Conservation (phyloP, 345 rosid genomes). For the Populus nigra region DNA sequence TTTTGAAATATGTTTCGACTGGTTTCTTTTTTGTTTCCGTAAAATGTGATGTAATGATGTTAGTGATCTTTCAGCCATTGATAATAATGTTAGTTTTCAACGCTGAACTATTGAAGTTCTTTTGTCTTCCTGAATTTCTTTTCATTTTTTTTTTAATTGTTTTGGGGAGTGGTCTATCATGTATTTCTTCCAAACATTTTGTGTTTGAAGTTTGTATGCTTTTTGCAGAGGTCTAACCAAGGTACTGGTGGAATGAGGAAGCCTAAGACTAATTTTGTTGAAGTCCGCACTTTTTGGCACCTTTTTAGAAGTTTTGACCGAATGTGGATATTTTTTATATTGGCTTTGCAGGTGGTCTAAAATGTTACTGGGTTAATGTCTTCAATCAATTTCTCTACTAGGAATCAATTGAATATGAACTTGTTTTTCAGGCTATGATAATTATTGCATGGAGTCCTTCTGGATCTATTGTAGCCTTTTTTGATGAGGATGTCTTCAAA, state of each 20-base stretch:
- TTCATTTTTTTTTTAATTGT: not conserved
- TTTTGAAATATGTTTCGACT: not conserved
- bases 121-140: not conserved
- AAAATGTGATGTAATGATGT: not conserved
- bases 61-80: not conserved
- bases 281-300: conserved; percentile 94
- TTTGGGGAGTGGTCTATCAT: not conserved
- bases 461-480: conserved; percentile 67
- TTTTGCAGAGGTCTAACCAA: conserved; percentile 57
- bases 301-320: conserved; percentile 93
- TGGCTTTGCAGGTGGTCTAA: conserved; percentile 77
- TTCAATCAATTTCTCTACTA: conserved; percentile 6
- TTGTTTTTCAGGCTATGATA: conserved; percentile 73
- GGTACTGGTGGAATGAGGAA: conserved; percentile 46
- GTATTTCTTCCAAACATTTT: not conserved
- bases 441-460: conserved; percentile 77
- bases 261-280: conserved; percentile 97
- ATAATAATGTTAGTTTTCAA: not conserved
- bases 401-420: conserved; percentile 13
- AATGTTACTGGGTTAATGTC: conserved; percentile 12
- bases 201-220: not conserved
- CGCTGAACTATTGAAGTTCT: not conserved
- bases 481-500: conserved; percentile 55
- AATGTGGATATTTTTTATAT: conserved; percentile 88
- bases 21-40: not conserved